Evolutionary conservation across 805 yeast genomes (phyloP).

Genomic region (Pichia deserticola): DNA sequence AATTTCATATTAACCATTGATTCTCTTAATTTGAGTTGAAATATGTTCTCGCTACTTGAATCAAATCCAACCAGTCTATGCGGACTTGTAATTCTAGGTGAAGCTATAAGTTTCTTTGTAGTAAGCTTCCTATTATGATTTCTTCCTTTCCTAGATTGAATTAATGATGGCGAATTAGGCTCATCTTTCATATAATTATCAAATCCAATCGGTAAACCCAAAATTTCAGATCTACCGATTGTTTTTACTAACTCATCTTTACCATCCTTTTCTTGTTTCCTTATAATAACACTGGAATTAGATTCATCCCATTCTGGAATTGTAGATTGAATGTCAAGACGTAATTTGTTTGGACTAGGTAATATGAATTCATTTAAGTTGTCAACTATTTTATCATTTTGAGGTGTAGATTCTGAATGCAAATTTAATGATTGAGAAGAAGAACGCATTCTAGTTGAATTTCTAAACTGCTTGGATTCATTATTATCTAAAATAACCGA

Average conservation of each 20-base stretch:
- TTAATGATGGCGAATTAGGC: neutral
- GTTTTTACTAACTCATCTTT: neutral
- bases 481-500: conserved; percentile 6
- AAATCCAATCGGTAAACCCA: neutral
- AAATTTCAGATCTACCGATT: neutral
- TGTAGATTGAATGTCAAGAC: neutral
- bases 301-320: conserved; percentile 3
- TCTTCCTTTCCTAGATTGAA: neutral
- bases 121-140: conserved; percentile 7
- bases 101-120: conserved; percentile 10
- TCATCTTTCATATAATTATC: neutral
- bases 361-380: neutral
- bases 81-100: conserved; percentile 15
- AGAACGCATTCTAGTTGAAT: neutral
- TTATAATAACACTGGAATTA: conserved; percentile 5
- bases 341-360: neutral
- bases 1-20: neutral
- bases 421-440: conserved; percentile 1
- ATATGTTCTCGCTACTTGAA: conserved; percentile 2
- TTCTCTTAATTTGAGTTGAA: conserved; percentile 5
- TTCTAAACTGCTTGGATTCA: neutral
- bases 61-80: conserved; percentile 15
- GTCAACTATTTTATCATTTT: neutral
- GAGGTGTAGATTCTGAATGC: conserved; percentile 8
- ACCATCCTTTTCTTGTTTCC: neutral